Evolutionary conservation across 345 rosid species (phyloP).

Genomic region (Dipteronia sinensis): DNA sequence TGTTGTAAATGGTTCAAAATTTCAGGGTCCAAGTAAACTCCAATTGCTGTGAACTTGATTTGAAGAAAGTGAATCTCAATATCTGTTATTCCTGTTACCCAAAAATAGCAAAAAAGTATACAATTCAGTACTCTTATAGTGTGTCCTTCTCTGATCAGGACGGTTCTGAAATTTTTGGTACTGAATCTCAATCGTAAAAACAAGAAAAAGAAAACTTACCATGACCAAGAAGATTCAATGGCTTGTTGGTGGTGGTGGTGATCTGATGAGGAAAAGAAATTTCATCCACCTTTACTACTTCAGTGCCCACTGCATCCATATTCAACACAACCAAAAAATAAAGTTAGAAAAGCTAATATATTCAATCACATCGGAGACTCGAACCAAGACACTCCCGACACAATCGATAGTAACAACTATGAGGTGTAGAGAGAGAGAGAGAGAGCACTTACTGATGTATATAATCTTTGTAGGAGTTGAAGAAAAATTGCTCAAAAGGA

Average conservation of each 20-base stretch:
- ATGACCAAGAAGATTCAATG: slow-evolving; percentile 66
- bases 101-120: background rate
- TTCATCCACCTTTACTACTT: slow-evolving; percentile 69
- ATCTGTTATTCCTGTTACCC: slow-evolving; percentile 76
- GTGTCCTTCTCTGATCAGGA: no score
- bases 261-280: slow-evolving; percentile 69
- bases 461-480: background rate
- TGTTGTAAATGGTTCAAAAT: slow-evolving; percentile 49
- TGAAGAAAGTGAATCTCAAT: slow-evolving; percentile 93
- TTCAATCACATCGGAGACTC: background rate
- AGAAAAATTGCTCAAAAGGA: background rate
- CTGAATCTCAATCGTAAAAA: no score
- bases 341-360: background rate
- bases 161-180: no score
- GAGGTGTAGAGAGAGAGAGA: background rate
- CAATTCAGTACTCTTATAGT: background rate
- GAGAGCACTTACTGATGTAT: background rate
- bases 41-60: slow-evolving; percentile 91
- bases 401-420: background rate
- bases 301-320: slow-evolving; percentile 61
- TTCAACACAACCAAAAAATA: background rate
- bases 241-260: slow-evolving; percentile 48
- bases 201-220: slow-evolving; percentile 35
- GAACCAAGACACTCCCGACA: background rate
- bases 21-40: slow-evolving; percentile 81